phyloP scores from a whole-genome alignment of 1,139 yeast genomes.

The Yamadazyma epiphylla region DNA sequence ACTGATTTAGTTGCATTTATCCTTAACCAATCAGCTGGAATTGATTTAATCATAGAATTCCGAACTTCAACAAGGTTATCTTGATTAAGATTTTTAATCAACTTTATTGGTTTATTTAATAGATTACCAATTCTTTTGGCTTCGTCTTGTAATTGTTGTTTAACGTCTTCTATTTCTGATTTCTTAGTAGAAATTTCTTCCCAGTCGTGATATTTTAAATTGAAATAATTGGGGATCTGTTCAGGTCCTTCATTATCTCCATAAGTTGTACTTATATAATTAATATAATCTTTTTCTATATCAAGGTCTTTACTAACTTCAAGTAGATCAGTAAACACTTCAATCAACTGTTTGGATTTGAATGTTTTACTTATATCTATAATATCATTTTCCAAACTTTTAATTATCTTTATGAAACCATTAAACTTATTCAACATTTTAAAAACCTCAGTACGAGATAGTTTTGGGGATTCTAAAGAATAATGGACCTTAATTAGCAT shows the following conservation, averaged over 20 bases:
- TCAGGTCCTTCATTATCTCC: constrained; percentile 45
- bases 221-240: constrained; percentile 54
- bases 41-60: constrained; percentile 46
- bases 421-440: constrained; percentile 49
- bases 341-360: constrained; percentile 22
- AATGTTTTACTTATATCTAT: constrained; percentile 5
- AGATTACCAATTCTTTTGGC: constrained; percentile 39
- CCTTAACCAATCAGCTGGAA: constrained; percentile 76
- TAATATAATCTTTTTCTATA: constrained; percentile 31
- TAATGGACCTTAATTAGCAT: constrained; percentile 68
- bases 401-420: constrained; percentile 29
- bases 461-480: constrained; percentile 31
- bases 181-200: constrained; percentile 37
- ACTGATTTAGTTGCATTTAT: constrained; percentile 69
- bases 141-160: constrained; percentile 46
- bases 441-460: constrained; percentile 66
- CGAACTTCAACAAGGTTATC: constrained; percentile 74
- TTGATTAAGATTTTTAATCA: constrained; percentile 55
- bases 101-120: constrained; percentile 56
- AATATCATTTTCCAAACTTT: constrained; percentile 22
- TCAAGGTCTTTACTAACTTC: constrained; percentile 12
- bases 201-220: constrained; percentile 36
- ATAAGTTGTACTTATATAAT: constrained; percentile 52
- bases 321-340: constrained; percentile 19
- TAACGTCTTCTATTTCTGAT: constrained; percentile 41